Evolutionary conservation across 2,329 filamentous ascomycete genomes (phyloP).

Genomic region (Blastomyces silverae): DNA sequence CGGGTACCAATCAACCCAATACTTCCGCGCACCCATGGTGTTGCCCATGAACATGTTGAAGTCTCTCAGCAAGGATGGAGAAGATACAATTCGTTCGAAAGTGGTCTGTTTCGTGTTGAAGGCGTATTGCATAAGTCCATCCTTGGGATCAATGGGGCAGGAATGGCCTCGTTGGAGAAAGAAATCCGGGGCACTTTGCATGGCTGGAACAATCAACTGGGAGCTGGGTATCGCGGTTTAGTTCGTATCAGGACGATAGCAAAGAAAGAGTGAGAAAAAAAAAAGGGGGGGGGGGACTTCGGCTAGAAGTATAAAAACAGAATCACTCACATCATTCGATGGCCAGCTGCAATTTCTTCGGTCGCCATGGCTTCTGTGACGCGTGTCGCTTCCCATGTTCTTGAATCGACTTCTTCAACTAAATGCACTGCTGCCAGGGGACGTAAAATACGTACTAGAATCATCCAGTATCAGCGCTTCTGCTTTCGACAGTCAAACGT

Average conservation of each 20-base stretch:
- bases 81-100: constrained; percentile 13
- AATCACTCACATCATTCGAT: constrained; percentile 5
- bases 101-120: constrained; percentile 12
- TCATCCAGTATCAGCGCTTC: background rate
- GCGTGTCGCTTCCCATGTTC: constrained; percentile 14
- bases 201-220: constrained; percentile 9
- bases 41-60: constrained; percentile 14
- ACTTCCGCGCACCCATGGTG: constrained; percentile 13
- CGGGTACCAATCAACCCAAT: constrained; percentile 15
- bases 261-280: background rate
- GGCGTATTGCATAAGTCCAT: constrained; percentile 12
- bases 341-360: constrained; percentile 12
- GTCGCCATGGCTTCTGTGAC: constrained; percentile 9
- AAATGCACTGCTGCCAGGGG: constrained; percentile 6
- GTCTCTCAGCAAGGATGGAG: constrained; percentile 10
- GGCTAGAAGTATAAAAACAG: background rate
- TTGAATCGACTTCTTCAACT: constrained; percentile 10
- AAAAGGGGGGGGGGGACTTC: background rate
- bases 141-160: constrained; percentile 13
- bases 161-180: constrained; percentile 10
- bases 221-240: constrained; percentile 2
- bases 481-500: background rate
- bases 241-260: background rate
- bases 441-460: constrained; percentile 7
- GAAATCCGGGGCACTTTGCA: constrained; percentile 12